Evolutionary conservation across 495 filamentous ascomycete genomes (phyloP), one percentile per base, ranked within the genome.

Genomic region (Daldinia decipiens): DNA sequence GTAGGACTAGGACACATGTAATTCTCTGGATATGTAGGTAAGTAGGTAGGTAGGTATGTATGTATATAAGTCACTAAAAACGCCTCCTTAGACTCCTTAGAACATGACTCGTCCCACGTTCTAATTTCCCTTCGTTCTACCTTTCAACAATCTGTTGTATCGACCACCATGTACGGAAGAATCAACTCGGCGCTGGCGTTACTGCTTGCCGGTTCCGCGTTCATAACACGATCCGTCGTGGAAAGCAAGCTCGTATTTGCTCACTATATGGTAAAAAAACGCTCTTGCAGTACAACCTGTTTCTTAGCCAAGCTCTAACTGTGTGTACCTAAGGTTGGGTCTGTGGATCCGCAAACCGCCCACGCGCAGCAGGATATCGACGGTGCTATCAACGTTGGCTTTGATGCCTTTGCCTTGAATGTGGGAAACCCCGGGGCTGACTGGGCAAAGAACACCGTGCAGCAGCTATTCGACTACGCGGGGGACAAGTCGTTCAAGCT

Each of bases 361-460:
- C 76, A 81, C 60, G 79, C 74, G 38, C 67, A 78, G 50, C 65
- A 74, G 50, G 76, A 82, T 50, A 76, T 82, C 36, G 56, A 74
- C 31, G 68, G 77, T 32, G 79, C 79, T 15, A 65, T 71, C 45
- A 66, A 65, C 12, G 68, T 78, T 1, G 71, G 73, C 53, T 75
- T 78, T 36, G 78, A 80, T 31, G 80, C 78, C 52, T 81, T 81
- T 65, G 79, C 78, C 38, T 68, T 82, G 3, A 80, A 82, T 19
- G 70, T 80, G 36, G 78, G 76, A 40, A 51, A 43, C 34, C 70
- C 74, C 5, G 38, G 34, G 13, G 71, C 38, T 4, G 67, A 74
- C 32, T 80, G 79, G 71, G 52, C 76, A 9, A 71, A 64, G 12
- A 76, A 57, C 67, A 67, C 74, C 4, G 64, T 77, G 12, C 66